Evolutionary conservation across 1,284 basidiomycete species (phyloP).

Genomic region (Moesziomyces aphidis): DNA sequence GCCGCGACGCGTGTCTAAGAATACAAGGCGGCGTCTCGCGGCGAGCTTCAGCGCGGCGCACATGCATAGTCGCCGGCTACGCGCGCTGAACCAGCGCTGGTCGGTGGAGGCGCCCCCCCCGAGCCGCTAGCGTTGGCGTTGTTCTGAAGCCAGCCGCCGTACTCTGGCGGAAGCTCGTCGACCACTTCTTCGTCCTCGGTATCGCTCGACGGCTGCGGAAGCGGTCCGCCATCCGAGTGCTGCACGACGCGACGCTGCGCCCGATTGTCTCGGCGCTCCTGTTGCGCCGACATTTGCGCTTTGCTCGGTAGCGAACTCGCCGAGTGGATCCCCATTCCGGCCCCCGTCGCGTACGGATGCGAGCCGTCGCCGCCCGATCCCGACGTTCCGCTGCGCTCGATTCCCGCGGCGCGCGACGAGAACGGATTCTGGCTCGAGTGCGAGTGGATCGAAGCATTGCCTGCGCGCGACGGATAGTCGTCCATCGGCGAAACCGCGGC

Average conservation of each 20-base stretch:
- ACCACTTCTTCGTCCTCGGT: conserved; percentile 45
- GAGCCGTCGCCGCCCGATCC: conserved; percentile 2
- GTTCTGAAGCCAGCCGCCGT: conserved; percentile 46
- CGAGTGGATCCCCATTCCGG: conserved; percentile 13
- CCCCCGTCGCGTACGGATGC: conserved; percentile 3
- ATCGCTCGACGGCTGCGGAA: conserved; percentile 45
- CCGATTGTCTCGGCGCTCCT: conserved; percentile 22
- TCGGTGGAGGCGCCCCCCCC: not conserved
- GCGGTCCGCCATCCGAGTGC: conserved; percentile 46
- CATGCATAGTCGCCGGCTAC: not conserved
- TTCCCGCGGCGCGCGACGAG: conserved; percentile 6
- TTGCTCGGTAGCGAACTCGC: conserved; percentile 14
- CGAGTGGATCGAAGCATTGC: conserved; percentile 18
- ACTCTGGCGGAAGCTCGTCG: conserved; percentile 52
- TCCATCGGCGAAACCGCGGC: conserved; percentile 12
- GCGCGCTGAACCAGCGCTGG: not conserved
- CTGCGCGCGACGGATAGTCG: conserved; percentile 17
- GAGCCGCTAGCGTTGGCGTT: conserved; percentile 1
- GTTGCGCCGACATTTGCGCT: conserved; percentile 17
- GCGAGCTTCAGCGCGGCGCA: not conserved
- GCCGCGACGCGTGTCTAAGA: not conserved
- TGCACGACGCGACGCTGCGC: conserved; percentile 27
- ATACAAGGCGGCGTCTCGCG: not conserved
- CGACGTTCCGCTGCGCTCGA: not conserved
- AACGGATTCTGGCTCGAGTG: conserved; percentile 24